A percentile compares a stretch with the other conserved stretches of the same genome.
These are phyloP conservation scores for Brachypodium distachyon DNA, from an alignment of 202 grass and related monocot genomes.

Conservation along the genomic window DNA sequence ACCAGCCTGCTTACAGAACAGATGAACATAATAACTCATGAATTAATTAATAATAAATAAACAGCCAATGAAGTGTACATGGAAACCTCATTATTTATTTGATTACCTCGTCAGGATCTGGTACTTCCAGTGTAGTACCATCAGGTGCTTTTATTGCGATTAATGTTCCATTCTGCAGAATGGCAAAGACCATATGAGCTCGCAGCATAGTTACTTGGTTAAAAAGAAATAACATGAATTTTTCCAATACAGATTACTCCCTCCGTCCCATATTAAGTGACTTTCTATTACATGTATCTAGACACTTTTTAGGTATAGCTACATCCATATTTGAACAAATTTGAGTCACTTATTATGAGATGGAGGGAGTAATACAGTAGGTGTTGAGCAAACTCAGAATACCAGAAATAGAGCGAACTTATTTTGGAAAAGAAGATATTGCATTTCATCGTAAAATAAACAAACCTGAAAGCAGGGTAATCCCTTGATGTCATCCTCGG, in stretches of 20 bases:
- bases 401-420: constrained; percentile 3
- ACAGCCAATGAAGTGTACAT: neutral
- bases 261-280: no score
- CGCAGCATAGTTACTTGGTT: neutral
- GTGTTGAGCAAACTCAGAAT: neutral
- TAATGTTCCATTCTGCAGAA: constrained; percentile 72
- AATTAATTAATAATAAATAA: constrained; percentile 15
- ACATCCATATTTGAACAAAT: no score
- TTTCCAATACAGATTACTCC: neutral
- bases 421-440: neutral
- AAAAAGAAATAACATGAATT: neutral
- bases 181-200: constrained; percentile 24
- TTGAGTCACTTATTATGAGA: no score
- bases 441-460: constrained; percentile 14
- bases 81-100: constrained; percentile 4
- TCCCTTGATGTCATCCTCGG: constrained; percentile 95
- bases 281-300: no score
- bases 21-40: neutral
- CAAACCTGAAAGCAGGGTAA: constrained; percentile 84
- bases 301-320: no score
- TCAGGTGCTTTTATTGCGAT: constrained; percentile 95
- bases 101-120: constrained; percentile 75
- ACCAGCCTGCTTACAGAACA: constrained; percentile 45
- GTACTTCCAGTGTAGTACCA: constrained; percentile 85
- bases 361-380: no score